Base-by-base conservation (phyloP, 805 yeast species). In the Candida ovalis region DNA sequence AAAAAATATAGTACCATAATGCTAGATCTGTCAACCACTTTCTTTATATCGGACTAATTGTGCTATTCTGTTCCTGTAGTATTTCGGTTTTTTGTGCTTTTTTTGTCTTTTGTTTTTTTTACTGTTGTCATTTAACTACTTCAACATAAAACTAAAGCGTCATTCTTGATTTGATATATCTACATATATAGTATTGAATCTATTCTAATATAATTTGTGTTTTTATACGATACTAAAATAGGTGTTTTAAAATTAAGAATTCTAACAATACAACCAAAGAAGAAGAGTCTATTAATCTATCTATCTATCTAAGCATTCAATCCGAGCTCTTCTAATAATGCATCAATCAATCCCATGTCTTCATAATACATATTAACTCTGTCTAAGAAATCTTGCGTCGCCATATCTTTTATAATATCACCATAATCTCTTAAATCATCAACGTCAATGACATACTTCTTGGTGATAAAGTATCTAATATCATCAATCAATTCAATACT, bases 401-500 rank as follows among this genome's bases (percentile, higher is more conserved):
- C 54, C 10, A 36, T 23, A 28, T 44, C 45, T 1, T 45, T 44
- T 44, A 51, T 47, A 5, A 50, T 44, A 4, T 58, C 56, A 40
- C 56, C 53, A 27, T 53, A 42, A 2, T 52, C 42, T n/a, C 24
- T 42, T 1, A 48, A 59, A 4, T 67, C 50, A 53, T 57, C 61
- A 9, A 37, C 44, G 44, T 64, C 62, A 22, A 70, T 58, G 12
- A 61, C 62, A 49, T 64, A 70, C 43, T 62, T 66, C 56, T 74
- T 71, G 12, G 69, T 58, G 41, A 87, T 63, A 53, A 81, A 84
- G 62, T 75, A 87, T 53, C 90, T 70, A 10, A 87, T 82, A 66
- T 86, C 95, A 64, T 86, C 96, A 24, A 87, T 71, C 55, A 87
- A 68, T 57, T 87, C 96, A 59, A 87, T 84, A 1, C 92, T 84